These are phyloP conservation scores for Quercus alba DNA, from an alignment of 306 rosid species.

Conservation along the genomic window DNA sequence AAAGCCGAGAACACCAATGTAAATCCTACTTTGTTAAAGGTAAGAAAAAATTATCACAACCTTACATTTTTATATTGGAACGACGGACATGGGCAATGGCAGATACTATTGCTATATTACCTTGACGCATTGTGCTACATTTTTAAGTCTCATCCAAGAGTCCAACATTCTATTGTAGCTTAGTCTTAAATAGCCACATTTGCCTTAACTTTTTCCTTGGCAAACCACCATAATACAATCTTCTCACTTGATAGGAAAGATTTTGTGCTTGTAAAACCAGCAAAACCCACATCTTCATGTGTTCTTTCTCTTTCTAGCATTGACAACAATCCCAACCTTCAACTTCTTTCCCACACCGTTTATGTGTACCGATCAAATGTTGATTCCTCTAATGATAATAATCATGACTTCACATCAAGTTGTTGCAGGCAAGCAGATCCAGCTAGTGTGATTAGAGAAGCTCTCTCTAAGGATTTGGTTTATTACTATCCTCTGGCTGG, in stretches of 20 bases:
- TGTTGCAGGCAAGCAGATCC: constrained; percentile 23
- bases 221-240: background rate
- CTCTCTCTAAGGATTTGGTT: constrained; percentile 37
- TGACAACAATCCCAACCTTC: background rate
- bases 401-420: background rate
- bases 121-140: too few relatives aligned
- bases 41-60: too few relatives aligned
- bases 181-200: background rate
- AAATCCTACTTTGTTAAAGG: too few relatives aligned
- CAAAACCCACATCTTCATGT: constrained; percentile 5
- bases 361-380: background rate
- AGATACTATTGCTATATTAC: too few relatives aligned
- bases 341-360: background rate
- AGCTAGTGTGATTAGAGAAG: constrained; percentile 28
- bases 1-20: too few relatives aligned
- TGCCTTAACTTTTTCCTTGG: background rate
- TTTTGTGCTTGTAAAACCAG: constrained; percentile 16
- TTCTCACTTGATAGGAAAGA: constrained; percentile 6
- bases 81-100: too few relatives aligned
- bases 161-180: background rate
- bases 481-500: constrained; percentile 52
- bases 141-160: background rate
- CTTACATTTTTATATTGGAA: too few relatives aligned
- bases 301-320: constrained; percentile 17
- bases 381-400: background rate